A percentile compares a stretch with the other conserved stretches of the same genome.
phyloP scores from a whole-genome alignment of 192 early-diverging fungal genomes.

The Podila epicladia region DNA sequence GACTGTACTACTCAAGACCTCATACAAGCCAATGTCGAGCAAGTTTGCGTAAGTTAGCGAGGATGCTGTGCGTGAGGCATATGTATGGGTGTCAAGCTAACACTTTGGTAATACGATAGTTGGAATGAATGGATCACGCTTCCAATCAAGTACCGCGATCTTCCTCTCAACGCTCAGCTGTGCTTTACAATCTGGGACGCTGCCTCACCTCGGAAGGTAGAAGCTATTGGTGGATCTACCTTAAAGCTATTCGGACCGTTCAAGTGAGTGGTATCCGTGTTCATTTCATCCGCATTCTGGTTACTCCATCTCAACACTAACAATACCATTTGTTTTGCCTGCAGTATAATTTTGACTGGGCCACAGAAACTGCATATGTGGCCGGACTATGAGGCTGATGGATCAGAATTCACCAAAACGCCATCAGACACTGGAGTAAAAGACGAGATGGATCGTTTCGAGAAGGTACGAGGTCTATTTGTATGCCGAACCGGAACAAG shows the following conservation, averaged over 20 bases:
- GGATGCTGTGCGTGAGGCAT: neutral
- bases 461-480: slow-evolving; percentile 64
- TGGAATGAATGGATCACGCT: slow-evolving; percentile 96
- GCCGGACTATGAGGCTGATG: slow-evolving; percentile 75
- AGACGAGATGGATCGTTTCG: slow-evolving; percentile 86
- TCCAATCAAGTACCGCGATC: slow-evolving; percentile 87
- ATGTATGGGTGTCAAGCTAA: neutral
- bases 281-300: neutral
- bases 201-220: slow-evolving; percentile 76
- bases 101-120: slow-evolving; percentile 35
- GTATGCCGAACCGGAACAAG: no score
- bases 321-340: neutral
- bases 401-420: slow-evolving; percentile 59
- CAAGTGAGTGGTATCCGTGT: slow-evolving; percentile 53
- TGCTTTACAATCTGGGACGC: slow-evolving; percentile 85
- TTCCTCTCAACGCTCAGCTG: slow-evolving; percentile 77
- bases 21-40: slow-evolving; percentile 68
- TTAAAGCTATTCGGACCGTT: slow-evolving; percentile 85
- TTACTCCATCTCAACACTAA: neutral
- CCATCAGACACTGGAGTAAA: slow-evolving; percentile 61
- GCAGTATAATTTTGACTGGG: slow-evolving; percentile 85
- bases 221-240: slow-evolving; percentile 79
- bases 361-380: slow-evolving; percentile 82
- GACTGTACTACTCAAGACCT: slow-evolving; percentile 71
- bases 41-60: slow-evolving; percentile 61